These are phyloP conservation scores for Zygotorulaspora sp. DNA, from an alignment of 805 yeast genomes.

Conservation along the genomic window DNA sequence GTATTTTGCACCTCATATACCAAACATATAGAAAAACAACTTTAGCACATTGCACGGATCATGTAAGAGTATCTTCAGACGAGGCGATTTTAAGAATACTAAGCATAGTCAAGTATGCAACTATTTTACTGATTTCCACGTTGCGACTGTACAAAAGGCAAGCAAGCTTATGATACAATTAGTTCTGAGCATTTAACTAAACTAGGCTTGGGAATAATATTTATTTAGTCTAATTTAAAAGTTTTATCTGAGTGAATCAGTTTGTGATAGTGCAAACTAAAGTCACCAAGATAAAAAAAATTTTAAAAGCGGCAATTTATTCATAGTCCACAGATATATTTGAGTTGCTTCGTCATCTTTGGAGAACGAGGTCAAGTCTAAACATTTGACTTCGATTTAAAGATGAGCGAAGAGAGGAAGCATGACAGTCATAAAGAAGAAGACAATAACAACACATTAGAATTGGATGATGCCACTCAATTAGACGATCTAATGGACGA, in stretches of 20 bases:
- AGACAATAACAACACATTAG: background rate
- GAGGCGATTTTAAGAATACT: background rate
- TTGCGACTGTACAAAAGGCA: background rate
- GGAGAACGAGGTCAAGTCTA: background rate
- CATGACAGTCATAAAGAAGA: background rate
- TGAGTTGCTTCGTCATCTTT: background rate
- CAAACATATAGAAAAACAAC: background rate
- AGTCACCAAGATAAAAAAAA: background rate
- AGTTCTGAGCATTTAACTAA: background rate
- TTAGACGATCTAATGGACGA: background rate
- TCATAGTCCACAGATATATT: background rate
- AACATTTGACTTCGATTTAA: background rate
- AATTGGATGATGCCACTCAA: background rate
- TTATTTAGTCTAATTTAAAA: no score
- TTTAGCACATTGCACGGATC: constrained; percentile 1
- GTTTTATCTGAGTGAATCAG: no score
- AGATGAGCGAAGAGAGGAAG: background rate
- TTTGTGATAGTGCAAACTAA: no score
- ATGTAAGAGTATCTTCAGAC: background rate
- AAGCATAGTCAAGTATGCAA: background rate
- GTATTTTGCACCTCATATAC: constrained; percentile 1
- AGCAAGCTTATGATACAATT: constrained; percentile 1
- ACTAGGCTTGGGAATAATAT: background rate
- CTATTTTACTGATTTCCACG: background rate
- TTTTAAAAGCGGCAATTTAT: background rate